Conservation (phyloP, 169 alveolate genomes). For the Babesia gibsoni region DNA sequence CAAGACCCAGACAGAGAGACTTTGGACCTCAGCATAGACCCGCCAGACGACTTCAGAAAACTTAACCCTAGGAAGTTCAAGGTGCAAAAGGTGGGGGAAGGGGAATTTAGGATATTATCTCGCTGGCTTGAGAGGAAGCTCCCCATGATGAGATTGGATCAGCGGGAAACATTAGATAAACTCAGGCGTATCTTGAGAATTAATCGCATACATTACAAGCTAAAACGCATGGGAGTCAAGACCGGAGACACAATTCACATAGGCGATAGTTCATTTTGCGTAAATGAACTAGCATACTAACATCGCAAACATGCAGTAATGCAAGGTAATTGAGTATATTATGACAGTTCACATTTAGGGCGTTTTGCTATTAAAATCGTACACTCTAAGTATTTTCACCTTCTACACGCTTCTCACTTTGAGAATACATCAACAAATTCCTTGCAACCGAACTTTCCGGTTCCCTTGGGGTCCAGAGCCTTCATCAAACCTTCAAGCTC, state of each 20-base stretch:
- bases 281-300: conserved; percentile 21
- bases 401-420: no score
- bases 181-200: conserved; percentile 35
- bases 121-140: conserved; percentile 70
- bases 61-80: conserved; percentile 59
- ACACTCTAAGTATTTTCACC: no score
- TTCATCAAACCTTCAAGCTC: conserved; percentile 28
- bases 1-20: background rate
- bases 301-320: background rate
- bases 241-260: conserved; percentile 43
- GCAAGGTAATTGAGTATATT: background rate
- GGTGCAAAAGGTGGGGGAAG: conserved; percentile 59
- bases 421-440: conserved; percentile 28
- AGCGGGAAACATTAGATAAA: conserved; percentile 42
- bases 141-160: conserved; percentile 70
- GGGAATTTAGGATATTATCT: conserved; percentile 58
- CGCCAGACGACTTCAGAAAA: conserved; percentile 66
- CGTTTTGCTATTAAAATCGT: background rate
- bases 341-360: no score
- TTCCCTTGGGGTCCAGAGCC: conserved; percentile 40
- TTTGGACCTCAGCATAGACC: conserved; percentile 3
- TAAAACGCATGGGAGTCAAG: conserved; percentile 31
- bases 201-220: conserved; percentile 36
- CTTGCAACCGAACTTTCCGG: conserved; percentile 28
- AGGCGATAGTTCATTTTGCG: conserved; percentile 31